Evolutionary conservation across 441 rosid species (phyloP), one percentile per base, ranked within the genome.

Genomic region (Melastoma candidum): DNA sequence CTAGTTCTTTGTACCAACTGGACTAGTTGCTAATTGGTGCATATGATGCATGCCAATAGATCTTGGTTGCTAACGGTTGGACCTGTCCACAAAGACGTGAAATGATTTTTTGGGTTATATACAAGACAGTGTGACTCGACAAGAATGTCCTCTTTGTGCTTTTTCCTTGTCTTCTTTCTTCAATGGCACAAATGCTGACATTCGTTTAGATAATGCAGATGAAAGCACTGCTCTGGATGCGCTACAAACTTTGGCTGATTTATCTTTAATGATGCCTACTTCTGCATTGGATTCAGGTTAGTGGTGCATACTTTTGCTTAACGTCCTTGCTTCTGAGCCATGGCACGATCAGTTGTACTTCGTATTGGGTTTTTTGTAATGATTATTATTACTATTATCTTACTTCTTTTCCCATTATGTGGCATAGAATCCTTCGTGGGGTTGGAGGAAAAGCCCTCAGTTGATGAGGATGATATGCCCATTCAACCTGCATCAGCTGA

Each of bases 261-360:
- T 92, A 53, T 92, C 98, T 54, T 69, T 92, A 76, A 79, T 83
- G 89, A 75, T 89, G 87, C 95, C 97, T 59, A 71, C 66, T 59
- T 77, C 85, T 52, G 65, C 66, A 22, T 66, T 81, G 72, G 96
- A 86, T 70, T 83, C 95, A 49, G 98, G 99, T 90, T 53, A 64
- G 78, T 69, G 32, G 62, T 54, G 36, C 47, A 41, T 54, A 63
- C 17, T 11, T 45, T 58, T 17, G n/a, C 11, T 39, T 17, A 41
- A 22, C 29, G 1, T 26, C 11, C 32, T 9, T 39, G 27, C 9
- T 53, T 46, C 9, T 26, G 27, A 44, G 13, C n/a, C 36, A 11
- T 36, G 22, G 22, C 56, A 3, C 26, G 39, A 22, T 17, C 25
- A 12, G 11, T 41, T 53, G 24, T n/a, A 8, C 25, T 53, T 24